These are phyloP conservation scores for Crucihimalaya himalaica DNA, from an alignment of 345 rosid genomes.

Conservation along the genomic window DNA sequence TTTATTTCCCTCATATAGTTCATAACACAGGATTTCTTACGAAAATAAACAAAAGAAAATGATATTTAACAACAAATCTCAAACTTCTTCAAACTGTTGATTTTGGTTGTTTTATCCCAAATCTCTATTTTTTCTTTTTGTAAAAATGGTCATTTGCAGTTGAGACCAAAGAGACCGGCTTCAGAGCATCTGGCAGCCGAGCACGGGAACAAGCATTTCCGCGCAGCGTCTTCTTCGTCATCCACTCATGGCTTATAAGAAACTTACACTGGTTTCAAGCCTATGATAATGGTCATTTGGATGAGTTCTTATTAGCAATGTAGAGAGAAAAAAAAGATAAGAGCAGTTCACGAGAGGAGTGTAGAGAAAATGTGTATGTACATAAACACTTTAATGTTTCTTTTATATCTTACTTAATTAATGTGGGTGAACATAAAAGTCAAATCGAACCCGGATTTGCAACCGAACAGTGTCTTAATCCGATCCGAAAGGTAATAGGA, in stretches of 20 bases:
- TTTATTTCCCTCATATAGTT: neutral
- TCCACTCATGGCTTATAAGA: constrained; percentile 24
- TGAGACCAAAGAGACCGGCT: constrained; percentile 86
- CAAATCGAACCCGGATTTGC: too few species aligned
- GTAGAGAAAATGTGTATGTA: neutral
- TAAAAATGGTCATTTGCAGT: constrained; percentile 40
- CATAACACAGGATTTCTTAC: neutral
- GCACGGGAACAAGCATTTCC: constrained; percentile 76
- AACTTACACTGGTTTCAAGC: neutral
- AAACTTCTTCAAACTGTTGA: neutral
- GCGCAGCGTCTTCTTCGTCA: constrained; percentile 52
- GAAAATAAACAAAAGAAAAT: neutral
- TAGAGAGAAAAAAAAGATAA: neutral
- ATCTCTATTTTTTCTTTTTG: neutral
- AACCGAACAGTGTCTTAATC: too few species aligned
- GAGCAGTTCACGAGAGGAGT: neutral
- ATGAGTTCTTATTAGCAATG: constrained; percentile 4
- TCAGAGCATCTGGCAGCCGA: constrained; percentile 63
- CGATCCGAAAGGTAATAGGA: too few species aligned
- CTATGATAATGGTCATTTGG: neutral
- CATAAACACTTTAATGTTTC: neutral
- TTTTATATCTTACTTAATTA: too few species aligned
- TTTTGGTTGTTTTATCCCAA: neutral
- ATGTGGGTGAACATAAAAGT: too few species aligned
- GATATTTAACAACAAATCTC: neutral